Evolutionary conservation across 176 grass and related monocot genomes (phyloP).

Genomic region (Miscanthus lutarioriparius): DNA sequence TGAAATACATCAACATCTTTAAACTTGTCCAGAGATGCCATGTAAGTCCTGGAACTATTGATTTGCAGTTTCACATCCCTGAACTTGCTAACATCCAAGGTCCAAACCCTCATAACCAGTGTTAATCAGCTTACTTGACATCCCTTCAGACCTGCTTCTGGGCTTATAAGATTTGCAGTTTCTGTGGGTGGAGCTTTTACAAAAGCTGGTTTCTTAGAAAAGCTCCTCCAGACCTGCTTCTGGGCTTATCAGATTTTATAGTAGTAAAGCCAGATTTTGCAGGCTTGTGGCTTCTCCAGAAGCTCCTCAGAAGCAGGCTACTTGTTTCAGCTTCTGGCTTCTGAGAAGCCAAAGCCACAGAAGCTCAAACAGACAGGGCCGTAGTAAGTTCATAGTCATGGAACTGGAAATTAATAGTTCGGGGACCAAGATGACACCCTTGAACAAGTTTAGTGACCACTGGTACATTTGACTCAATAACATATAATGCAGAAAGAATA

Average conservation of each 20-base stretch:
- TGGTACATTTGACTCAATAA: constrained; percentile 9
- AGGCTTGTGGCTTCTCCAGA: neutral
- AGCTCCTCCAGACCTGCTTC: neutral
- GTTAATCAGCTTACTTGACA: neutral
- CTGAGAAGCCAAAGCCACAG: neutral
- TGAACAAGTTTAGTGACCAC: neutral
- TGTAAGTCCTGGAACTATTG: neutral
- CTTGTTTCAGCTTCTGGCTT: neutral
- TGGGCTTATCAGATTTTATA: neutral
- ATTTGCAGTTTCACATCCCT: neutral
- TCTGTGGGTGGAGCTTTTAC: neutral
- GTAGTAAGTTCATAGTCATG: neutral
- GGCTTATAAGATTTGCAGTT: neutral
- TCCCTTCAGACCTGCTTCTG: neutral
- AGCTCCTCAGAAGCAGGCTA: neutral
- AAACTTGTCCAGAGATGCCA: neutral
- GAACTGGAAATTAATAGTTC: neutral
- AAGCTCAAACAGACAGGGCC: neutral
- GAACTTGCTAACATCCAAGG: neutral
- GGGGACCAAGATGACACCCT: neutral
- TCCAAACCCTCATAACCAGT: neutral
- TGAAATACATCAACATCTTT: neutral
- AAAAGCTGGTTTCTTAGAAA: neutral
- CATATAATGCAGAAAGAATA: constrained; percentile 6
- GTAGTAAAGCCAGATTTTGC: neutral